phyloP scores from a whole-genome alignment of 2,329 filamentous ascomycete species.

The Arthroderma sp. region DNA sequence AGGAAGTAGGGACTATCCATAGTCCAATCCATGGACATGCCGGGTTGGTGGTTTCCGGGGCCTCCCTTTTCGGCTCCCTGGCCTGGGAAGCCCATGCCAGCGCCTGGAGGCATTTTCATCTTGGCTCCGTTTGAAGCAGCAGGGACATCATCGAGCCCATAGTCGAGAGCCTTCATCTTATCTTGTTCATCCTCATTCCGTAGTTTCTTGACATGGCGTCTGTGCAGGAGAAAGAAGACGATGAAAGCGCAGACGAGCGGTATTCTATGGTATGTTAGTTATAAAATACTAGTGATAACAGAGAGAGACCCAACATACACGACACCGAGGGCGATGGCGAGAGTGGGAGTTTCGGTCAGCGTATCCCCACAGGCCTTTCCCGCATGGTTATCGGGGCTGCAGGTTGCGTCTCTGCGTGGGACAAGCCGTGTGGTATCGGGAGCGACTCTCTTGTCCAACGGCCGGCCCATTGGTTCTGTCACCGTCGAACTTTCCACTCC shows the following conservation, averaged over 20 bases:
- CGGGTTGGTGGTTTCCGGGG: constrained; percentile 31
- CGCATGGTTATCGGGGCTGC: constrained; percentile 19
- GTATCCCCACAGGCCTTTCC: constrained; percentile 48
- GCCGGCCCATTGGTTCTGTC: background rate
- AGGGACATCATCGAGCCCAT: constrained; percentile 56
- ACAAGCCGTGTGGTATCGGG: background rate
- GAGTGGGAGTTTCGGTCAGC: constrained; percentile 42
- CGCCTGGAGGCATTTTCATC: constrained; percentile 35
- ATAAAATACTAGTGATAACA: constrained; percentile 2
- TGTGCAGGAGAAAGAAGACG: constrained; percentile 65
- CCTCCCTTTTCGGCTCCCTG: constrained; percentile 26
- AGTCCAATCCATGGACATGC: constrained; percentile 53
- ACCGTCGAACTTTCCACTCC: background rate
- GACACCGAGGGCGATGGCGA: constrained; percentile 58
- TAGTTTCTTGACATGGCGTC: constrained; percentile 60
- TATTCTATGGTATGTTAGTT: constrained; percentile 48
- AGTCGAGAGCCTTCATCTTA: constrained; percentile 83
- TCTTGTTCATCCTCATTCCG: constrained; percentile 69
- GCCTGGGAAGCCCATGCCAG: background rate
- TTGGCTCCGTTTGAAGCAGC: constrained; percentile 41
- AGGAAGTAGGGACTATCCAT: constrained; percentile 72
- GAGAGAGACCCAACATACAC: constrained; percentile 45
- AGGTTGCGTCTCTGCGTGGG: constrained; percentile 12
- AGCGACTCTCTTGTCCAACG: background rate
- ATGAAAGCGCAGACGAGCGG: constrained; percentile 56